A percentile compares a stretch with the other conserved stretches of the same genome.
phyloP scores from a whole-genome alignment of 352 stramenopile genomes.

The Globisporangium iwayamae region DNA sequence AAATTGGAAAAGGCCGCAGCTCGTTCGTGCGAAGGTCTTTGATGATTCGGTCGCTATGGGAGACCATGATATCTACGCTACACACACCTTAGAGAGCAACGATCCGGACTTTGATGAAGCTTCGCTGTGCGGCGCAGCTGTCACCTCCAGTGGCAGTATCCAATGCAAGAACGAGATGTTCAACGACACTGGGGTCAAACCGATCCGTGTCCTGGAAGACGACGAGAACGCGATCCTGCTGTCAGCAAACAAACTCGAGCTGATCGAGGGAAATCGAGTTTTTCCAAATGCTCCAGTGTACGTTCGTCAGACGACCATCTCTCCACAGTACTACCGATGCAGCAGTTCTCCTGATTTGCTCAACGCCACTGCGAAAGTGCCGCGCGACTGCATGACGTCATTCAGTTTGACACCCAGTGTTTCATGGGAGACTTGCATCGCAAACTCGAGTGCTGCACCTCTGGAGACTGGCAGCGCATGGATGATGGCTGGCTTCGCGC shows the following conservation, averaged over 20 bases:
- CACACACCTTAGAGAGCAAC: slow-evolving; percentile 37
- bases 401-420: slow-evolving; percentile 15
- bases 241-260: slow-evolving; percentile 30
- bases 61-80: slow-evolving; percentile 43
- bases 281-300: slow-evolving; percentile 41
- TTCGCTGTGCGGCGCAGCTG: slow-evolving; percentile 21
- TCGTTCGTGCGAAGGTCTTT: slow-evolving; percentile 31
- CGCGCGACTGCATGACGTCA: slow-evolving; percentile 10
- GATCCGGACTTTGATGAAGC: slow-evolving; percentile 44
- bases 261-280: slow-evolving; percentile 50
- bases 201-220: slow-evolving; percentile 49
- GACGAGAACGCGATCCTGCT: slow-evolving; percentile 62
- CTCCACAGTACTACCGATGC: slow-evolving; percentile 29
- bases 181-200: slow-evolving; percentile 47
- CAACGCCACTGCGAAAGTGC: slow-evolving; percentile 3
- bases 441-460: slow-evolving; percentile 23
- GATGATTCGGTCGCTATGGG: slow-evolving; percentile 57
- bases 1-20: slow-evolving; percentile 37
- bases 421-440: slow-evolving; percentile 41
- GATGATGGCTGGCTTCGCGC: slow-evolving; percentile 49
- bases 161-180: slow-evolving; percentile 37
- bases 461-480: slow-evolving; percentile 45
- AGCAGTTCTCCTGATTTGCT: slow-evolving; percentile 24
- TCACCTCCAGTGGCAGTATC: not conserved
- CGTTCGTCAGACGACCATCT: slow-evolving; percentile 23